Base-by-base conservation (phyloP, 2,329 filamentous ascomycete species). In the Bipolaris oryzae region DNA sequence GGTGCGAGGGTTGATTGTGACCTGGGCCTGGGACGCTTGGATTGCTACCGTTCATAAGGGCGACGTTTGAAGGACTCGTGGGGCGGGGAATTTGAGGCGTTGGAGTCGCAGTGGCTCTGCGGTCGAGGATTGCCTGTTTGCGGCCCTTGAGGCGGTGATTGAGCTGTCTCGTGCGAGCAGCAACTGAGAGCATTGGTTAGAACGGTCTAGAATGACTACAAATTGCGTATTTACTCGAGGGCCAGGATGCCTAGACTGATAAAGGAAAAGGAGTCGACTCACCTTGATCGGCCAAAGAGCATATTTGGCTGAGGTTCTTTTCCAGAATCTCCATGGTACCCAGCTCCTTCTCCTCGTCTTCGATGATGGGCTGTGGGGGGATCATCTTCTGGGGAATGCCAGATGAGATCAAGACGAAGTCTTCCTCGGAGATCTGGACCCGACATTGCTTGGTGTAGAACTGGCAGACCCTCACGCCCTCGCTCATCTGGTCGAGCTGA, bases 391-490 rank as follows among this genome's bases (percentile, higher is more conserved):
- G 90, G 10, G 93, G 85, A 63, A 91, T 90, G 25, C 92, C 91
- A 37, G 90, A 93, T 52, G 87, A 87, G 63, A 96, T 93, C 63
- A 96, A 80, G 39, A 92, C 84, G 82, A 89, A 96, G 72, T 96
- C 92, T 73, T 96, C 91, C 74, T 96, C 91, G 16, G 87, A 87
- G 59, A 96, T 94, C 77, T 96, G 91, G 7, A 96, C 89, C 45
- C 90, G 85, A 63, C 88, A 84, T 58, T 92, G 90, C 71, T 92
- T 92, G 62, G 91, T 87, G 70, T 88, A 87, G 74, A 96, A 95
- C 61, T 91, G 90, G 71, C 92, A 96, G 50, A 89, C 87, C 44
- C 89, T 85, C 50, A 85, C 79, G 18, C 89, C 89, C 63, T 90
- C 88, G 42, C 85, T 82, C 60, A 85, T 84, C 55, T 89, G 86